phyloP scores from a whole-genome alignment of 768 basidiomycete species.

The Tulasnella sp. region DNA sequence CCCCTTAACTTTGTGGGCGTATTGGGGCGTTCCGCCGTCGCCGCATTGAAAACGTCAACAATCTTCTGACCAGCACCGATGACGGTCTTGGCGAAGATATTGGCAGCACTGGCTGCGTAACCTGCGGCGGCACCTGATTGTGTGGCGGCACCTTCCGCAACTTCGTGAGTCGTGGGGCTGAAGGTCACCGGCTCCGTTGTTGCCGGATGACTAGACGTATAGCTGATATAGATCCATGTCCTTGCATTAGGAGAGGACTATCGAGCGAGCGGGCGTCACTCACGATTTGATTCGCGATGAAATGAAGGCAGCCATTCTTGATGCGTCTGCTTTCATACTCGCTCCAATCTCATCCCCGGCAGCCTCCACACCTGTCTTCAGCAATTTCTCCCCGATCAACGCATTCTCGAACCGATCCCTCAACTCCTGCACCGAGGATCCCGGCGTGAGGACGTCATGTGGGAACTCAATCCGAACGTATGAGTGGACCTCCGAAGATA shows the following conservation, averaged over 20 bases:
- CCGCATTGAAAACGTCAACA: slow-evolving; percentile 10
- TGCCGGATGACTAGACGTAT: slow-evolving; percentile 10
- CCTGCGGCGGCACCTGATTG: neutral
- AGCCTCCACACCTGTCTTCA: slow-evolving; percentile 24
- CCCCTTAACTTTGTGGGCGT: neutral
- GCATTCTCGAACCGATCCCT: slow-evolving; percentile 27
- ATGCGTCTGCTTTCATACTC: slow-evolving; percentile 1
- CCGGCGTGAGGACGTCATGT: neutral
- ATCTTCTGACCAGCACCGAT: slow-evolving; percentile 22
- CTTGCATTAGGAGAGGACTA: neutral
- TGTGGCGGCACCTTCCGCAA: neutral
- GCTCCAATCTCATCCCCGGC: slow-evolving; percentile 21
- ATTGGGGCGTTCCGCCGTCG: neutral
- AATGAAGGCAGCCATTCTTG: neutral
- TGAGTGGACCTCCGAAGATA: neutral
- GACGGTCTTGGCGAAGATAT: neutral
- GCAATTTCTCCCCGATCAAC: slow-evolving; percentile 10
- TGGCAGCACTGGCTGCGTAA: slow-evolving; percentile 16
- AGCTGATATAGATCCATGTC: neutral
- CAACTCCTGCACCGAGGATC: slow-evolving; percentile 9
- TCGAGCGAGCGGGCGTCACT: neutral
- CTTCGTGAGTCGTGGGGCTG: neutral
- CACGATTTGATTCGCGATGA: slow-evolving; percentile 15
- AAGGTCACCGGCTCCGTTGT: slow-evolving; percentile 1
- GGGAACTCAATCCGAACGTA: slow-evolving; percentile 24